phyloP scores from a whole-genome alignment of 225 moss, liverwort and hornwort species.

The Pseudoscleropodium purum region DNA sequence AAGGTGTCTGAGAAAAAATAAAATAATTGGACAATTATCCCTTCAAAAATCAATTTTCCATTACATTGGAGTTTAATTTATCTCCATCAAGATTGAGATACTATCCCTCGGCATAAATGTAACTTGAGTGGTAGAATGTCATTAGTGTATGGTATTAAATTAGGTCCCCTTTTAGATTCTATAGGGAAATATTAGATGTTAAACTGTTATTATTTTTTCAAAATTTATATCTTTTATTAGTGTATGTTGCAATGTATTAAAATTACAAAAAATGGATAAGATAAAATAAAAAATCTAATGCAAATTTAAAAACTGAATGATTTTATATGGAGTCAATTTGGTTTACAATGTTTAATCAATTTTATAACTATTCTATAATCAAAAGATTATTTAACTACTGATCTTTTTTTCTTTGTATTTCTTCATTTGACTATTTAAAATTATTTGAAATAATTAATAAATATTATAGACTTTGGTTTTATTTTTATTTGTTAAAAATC shows the following conservation, averaged over 20 bases:
- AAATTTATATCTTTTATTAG: background rate
- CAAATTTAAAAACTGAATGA: background rate
- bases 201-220: background rate
- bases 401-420: background rate
- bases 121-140: background rate
- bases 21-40: background rate
- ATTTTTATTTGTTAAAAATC: background rate
- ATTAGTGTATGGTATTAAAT: background rate
- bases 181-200: background rate
- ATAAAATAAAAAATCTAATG: fast-evolving
- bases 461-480: background rate
- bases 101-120: background rate
- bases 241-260: background rate
- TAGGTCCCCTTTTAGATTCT: background rate
- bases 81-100: background rate
- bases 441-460: background rate
- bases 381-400: background rate
- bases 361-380: too few relatives aligned
- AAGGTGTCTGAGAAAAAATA: background rate
- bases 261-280: background rate
- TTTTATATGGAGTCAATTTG: fast-evolving
- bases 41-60: background rate
- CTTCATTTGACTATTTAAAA: background rate
- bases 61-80: background rate
- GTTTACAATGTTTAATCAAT: background rate